phyloP scores from a whole-genome alignment of 441 rosid species.

The Lagerstroemia fauriei region DNA sequence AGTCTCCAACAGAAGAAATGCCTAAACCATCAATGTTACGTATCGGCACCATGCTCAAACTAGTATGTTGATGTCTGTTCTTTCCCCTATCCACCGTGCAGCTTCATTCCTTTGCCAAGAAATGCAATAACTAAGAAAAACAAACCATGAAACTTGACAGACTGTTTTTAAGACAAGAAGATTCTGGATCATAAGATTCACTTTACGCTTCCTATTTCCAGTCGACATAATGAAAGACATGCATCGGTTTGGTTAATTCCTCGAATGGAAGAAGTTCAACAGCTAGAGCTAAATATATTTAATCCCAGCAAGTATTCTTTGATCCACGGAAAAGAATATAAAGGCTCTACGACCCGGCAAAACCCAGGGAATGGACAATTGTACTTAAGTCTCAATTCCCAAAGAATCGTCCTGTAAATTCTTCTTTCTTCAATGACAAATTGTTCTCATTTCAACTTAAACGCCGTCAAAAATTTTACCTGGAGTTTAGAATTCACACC shows the following conservation, averaged over 20 bases:
- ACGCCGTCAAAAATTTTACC: background rate
- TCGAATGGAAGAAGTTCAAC: too few species aligned
- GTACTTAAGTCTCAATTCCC: background rate
- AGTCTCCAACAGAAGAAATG: background rate
- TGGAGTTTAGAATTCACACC: background rate
- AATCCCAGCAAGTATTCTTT: too few species aligned
- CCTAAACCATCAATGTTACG: background rate
- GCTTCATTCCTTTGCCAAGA: conserved; percentile 53
- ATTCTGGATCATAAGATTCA: too few species aligned
- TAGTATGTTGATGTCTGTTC: conserved; percentile 33
- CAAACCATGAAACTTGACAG: conserved; percentile 17
- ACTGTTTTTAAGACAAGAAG: background rate
- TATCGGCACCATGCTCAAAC: conserved; percentile 33
- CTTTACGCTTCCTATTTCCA: too few species aligned
- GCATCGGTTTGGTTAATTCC: too few species aligned
- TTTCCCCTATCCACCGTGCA: conserved; percentile 42
- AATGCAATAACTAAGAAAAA: conserved; percentile 39
- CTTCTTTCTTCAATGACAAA: background rate
- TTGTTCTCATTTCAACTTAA: background rate
- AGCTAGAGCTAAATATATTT: too few species aligned
- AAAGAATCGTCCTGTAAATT: background rate
- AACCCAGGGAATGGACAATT: too few species aligned
- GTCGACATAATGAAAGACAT: too few species aligned
- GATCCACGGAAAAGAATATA: too few species aligned
- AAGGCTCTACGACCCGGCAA: too few species aligned